Percentiles rank a stretch among this genome's conserved stretches.
Conservation (phyloP, 2,329 filamentous ascomycete species). For the Verticillium nubilum region DNA sequence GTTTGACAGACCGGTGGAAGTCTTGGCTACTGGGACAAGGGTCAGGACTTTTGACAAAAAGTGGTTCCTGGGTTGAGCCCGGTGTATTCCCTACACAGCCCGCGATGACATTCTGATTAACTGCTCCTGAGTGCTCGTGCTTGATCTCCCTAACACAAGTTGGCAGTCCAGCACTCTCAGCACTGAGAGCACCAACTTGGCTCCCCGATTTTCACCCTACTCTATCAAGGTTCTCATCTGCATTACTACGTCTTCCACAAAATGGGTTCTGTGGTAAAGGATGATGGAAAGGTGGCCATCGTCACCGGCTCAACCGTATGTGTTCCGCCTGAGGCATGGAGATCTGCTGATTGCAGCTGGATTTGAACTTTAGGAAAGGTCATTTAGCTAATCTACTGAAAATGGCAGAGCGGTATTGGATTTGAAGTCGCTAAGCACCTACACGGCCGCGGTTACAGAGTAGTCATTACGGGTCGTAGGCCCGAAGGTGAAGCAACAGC, state of each 20-base stretch:
- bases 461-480: conserved; percentile 25
- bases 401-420: conserved; percentile 41
- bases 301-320: conserved; percentile 33
- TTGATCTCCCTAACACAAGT: not conserved
- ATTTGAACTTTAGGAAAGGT: too few relatives aligned
- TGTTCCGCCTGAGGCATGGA: too few relatives aligned
- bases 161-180: not conserved
- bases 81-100: not conserved
- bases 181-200: not conserved
- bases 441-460: conserved; percentile 18
- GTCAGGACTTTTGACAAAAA: not conserved
- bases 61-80: not conserved
- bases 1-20: not conserved
- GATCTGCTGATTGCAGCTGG: too few relatives aligned
- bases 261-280: not conserved
- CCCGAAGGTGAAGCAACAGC: conserved; percentile 22
- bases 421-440: conserved; percentile 28
- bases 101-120: not conserved
- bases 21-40: not conserved
- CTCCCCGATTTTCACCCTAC: not conserved
- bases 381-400: not conserved
- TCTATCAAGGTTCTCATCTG: not conserved
- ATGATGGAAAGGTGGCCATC: conserved; percentile 24
- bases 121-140: not conserved
- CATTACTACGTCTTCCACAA: not conserved